Evolutionary conservation across 495 filamentous ascomycete species (phyloP), one percentile per base, ranked within the genome.

Genomic region (Tuber borchii): DNA sequence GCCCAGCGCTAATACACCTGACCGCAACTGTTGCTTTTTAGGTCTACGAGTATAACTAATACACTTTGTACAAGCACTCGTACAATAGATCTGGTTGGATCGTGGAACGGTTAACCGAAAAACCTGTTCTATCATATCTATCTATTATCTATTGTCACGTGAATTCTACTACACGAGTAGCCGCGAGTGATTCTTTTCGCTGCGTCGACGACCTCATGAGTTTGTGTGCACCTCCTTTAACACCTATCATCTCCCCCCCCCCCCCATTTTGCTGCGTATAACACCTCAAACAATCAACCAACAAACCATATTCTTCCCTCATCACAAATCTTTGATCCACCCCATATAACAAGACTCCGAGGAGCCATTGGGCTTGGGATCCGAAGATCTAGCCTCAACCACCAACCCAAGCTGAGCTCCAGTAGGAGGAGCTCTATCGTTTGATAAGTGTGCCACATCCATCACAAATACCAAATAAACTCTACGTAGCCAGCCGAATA

Each of bases 391-490:
- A 65, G 56, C 56, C 56, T 31, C 56, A 65, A 65, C 56, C 56
- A 17, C 56, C 56, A 65, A 65, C 56, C 14, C 16, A 34, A 65
- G 14, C 56, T 34, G 26, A 34, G n/a, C 26, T 34, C 56, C 16
- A 7, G 10, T 26, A 31, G 26, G 56, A 34, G 56, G n/a, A 65
- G 31, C 31, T 26, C 56, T 65, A 65, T 34, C 26, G 56, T 65
- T 65, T 65, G 56, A 65, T 34, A 65, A 65, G 56, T 65, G 56
- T 65, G 56, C 56, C 56, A 31, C 56, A 31, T 65, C 26, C 26
- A 65, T 65, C 56, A 65, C 26, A 65, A 65, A 65, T 65, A 65
- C 56, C 56, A 65, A 65, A 65, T 65, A 65, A 65, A 31, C 26
- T 65, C 5, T 31, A 65, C 56, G 56, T 65, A 34, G 56, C 26